Evolutionary conservation across 2,329 filamentous ascomycete genomes (phyloP), one percentile per base, ranked within the genome.

Genomic region (Penicillium oxalicum): DNA sequence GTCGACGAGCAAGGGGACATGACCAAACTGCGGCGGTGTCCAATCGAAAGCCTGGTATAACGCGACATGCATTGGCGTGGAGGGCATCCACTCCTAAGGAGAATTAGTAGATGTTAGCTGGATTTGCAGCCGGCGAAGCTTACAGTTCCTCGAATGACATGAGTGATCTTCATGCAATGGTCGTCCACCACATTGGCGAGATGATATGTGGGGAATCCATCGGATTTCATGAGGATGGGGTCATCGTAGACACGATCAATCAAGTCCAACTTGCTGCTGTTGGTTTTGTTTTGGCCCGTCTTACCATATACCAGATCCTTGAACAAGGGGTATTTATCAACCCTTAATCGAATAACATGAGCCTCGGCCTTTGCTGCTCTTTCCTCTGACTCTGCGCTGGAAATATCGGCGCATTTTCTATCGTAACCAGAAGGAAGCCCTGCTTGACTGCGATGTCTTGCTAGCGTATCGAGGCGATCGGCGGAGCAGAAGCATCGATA

Each of bases 181-280:
- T 98, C 93, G 63, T 98, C 93, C 4, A 98, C 85, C 7, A 98
- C 91, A 63, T 97, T 98, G 4, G 93, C 93, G 52, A 98, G 84
- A 68, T 98, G 93, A 63, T 98, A 98, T 0, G 94, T 98, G 0
- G 93, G 93, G 55, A 87, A 87, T 0, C 90, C 91, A 65, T 98
- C 93, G 0, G 84, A 85, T 69, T 98, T 98, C 51, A 96, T 74
- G 36, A 98, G 75, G 52, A 98, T 87, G 18, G 90, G 91, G 62
- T 97, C 91, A 57, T 93, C 88, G 54, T 77, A 84, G 25, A 78
- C 76, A 33, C 69, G 70, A 46, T 76, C 73, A 50, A 69, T 71
- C 44, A 69, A 61, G 33, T 68, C 67, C 48, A 67, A 56, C 40
- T 66, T 83, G 70, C 45, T 71, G 57, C 44, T 71, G 56, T 55